A percentile compares a stretch with the other conserved stretches of the same genome.
Evolutionary conservation across 164 flowering plant species (phyloP).

Genomic region (Nelumbo lutea): DNA sequence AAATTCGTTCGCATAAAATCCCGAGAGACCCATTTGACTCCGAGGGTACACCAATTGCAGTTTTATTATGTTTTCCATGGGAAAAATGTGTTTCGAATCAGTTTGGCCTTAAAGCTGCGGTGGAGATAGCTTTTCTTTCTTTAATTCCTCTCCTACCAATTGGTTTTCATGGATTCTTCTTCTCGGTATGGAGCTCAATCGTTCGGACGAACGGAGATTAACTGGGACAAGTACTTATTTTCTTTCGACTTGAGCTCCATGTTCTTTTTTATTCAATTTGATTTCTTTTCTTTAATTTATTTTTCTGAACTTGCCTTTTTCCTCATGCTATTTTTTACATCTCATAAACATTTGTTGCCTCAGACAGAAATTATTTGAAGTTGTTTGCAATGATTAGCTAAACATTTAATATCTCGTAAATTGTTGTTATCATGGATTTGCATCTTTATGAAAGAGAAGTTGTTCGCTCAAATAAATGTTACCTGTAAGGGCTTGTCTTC

Average conservation of each 20-base stretch:
- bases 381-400: neutral
- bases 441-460: neutral
- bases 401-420: neutral
- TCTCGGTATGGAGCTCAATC: conserved; percentile 34
- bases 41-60: too few relatives aligned
- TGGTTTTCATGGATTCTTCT: conserved; percentile 37
- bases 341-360: neutral
- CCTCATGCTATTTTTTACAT: too few relatives aligned
- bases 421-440: neutral
- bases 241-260: neutral
- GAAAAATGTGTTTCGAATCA: too few relatives aligned
- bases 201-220: conserved; percentile 67
- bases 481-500: neutral
- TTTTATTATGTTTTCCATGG: too few relatives aligned
- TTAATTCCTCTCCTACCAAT: too few relatives aligned
- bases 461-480: neutral
- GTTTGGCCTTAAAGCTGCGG: too few relatives aligned
- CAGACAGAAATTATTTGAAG: neutral
- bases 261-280: neutral
- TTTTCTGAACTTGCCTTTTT: neutral
- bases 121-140: neutral
- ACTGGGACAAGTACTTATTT: conserved; percentile 73
- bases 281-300: neutral
- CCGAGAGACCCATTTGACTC: too few relatives aligned
- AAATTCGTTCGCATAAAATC: too few relatives aligned